These are phyloP conservation scores for Cladosporium sp. DNA, from an alignment of 2,329 filamentous ascomycete species.

Conservation along the genomic window DNA sequence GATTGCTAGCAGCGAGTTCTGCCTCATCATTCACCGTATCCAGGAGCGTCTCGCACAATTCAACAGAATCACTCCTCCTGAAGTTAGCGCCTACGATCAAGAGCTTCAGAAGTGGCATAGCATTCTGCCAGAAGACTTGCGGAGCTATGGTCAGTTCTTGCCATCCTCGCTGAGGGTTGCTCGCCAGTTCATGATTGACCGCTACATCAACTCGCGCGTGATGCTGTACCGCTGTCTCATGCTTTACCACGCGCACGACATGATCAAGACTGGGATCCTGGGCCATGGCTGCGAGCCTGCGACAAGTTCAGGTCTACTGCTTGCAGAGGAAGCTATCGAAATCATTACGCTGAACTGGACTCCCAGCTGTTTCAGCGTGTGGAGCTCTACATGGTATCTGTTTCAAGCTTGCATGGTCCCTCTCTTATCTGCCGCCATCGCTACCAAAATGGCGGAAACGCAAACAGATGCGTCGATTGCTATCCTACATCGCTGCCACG, in stretches of 20 bases:
- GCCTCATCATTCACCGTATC: neutral
- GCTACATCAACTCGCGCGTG: neutral
- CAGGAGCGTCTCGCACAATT: neutral
- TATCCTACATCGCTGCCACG: neutral
- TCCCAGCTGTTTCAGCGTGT: neutral
- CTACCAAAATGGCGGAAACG: neutral
- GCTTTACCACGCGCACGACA: neutral
- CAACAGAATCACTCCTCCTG: neutral
- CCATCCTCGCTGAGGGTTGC: neutral
- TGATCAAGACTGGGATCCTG: neutral
- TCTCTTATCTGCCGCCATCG: neutral
- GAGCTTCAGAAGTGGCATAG: neutral
- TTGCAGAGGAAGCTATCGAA: neutral
- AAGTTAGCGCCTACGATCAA: neutral
- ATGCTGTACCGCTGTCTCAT: neutral
- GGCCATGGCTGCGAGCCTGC: neutral
- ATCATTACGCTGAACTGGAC: neutral
- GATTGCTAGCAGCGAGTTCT: neutral
- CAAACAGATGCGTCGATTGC: neutral
- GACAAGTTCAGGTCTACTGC: neutral
- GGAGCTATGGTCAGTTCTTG: neutral
- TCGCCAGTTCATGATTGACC: neutral
- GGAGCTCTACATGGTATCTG: neutral
- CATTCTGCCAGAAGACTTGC: neutral
- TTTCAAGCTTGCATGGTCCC: neutral